Percentiles rank a stretch among this genome's conserved stretches.
These are phyloP conservation scores for Wickerhamomyces subpelliculosus DNA, from an alignment of 805 yeast genomes.

Conservation along the genomic window DNA sequence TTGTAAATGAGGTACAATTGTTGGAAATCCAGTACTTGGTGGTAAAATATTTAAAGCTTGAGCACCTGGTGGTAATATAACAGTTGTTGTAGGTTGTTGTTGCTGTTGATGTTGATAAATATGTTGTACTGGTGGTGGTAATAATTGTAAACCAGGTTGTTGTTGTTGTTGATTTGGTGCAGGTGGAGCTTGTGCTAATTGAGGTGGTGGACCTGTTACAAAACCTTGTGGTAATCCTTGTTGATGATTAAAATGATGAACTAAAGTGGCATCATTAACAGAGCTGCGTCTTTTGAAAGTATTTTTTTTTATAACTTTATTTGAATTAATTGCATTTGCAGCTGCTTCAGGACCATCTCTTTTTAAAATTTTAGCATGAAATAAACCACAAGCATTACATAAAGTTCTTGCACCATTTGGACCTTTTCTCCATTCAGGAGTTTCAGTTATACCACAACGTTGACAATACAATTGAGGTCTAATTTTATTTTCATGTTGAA, in stretches of 20 bases:
- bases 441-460: conserved; percentile 47
- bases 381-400: conserved; percentile 81
- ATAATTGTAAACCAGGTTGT: neutral
- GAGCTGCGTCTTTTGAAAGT: conserved; percentile 4
- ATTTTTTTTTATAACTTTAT: conserved; percentile 4
- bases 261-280: neutral
- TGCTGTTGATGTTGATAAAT: neutral
- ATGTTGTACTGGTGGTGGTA: neutral
- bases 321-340: conserved; percentile 14
- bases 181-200: neutral
- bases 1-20: neutral
- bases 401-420: conserved; percentile 71
- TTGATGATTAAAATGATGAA: neutral
- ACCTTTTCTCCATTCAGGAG: conserved; percentile 84
- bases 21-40: no score
- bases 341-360: conserved; percentile 25
- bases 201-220: neutral
- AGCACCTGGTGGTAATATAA: neutral
- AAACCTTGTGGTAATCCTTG: neutral
- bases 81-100: neutral
- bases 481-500: conserved; percentile 1
- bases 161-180: neutral
- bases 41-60: no score
- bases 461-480: conserved; percentile 24
- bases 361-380: conserved; percentile 60